Evolutionary conservation across 768 basidiomycete species (phyloP), one percentile per base, ranked within the genome.

Genomic region (Candolleomyces efflorescens): DNA sequence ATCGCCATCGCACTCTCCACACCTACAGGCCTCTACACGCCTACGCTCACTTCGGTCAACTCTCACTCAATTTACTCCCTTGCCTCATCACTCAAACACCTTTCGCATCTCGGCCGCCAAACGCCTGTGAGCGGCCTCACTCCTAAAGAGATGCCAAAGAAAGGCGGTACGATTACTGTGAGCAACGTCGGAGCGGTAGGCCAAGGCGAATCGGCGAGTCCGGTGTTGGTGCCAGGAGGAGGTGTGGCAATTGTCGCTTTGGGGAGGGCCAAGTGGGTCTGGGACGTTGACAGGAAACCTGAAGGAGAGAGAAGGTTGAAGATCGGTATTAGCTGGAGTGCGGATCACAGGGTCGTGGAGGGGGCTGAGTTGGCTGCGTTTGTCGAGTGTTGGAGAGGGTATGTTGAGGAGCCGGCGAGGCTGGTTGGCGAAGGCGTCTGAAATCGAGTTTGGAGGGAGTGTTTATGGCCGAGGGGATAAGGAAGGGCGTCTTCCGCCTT

Each of bases 321-420:
- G 64, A 59, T 59, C 77, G 77, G 54, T 73, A 81, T 92, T 4
- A 90, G 87, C 61, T 94, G 92, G 90, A 85, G 84, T 60, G 92
- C 88, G 49, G 92, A 95, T 63, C 93, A 95, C 71, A 74, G 92
- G 15, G 84, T 95, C 6, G 84, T 94, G 10, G 92, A 95, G 67
- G 92, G 92, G 3, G 92, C 92, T 1, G 92, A 95, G 73, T 68
- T 95, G 60, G 91, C 89, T 54, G 91, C 89, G 61, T 92, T 95
- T 68, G 88, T 92, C 59, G 91, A 94, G 74, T 76, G 78, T 44
- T 95, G 92, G 92, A 82, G 92, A 59, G 75, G 71, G 15, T 91
- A 84, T 77, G 88, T 93, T 15, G 92, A 94, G 72, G 68, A 72
- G 1, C 93, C 93, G 2, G 82, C 79, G 68, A 76, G 87, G 68